Evolutionary conservation across 306 rosid species (phyloP).

Genomic region (Lathyrus oleraceus): DNA sequence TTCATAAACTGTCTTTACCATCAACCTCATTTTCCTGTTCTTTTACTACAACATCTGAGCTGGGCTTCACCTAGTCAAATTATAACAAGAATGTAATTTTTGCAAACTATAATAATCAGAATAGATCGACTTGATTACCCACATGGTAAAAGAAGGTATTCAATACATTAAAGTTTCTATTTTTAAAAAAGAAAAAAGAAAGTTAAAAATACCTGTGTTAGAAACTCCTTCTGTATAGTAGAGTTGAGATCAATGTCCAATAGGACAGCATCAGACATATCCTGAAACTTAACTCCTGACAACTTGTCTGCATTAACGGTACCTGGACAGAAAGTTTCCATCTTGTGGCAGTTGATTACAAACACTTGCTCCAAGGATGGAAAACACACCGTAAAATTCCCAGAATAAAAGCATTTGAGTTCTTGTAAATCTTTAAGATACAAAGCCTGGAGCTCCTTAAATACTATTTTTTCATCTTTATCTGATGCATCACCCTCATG

Average conservation of each 20-base stretch:
- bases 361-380: neutral
- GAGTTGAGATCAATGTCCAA: neutral
- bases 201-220: neutral
- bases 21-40: too few relatives aligned
- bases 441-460: neutral
- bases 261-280: neutral
- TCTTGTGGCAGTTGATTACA: neutral
- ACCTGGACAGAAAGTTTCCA: neutral
- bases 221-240: neutral
- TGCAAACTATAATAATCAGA: too few relatives aligned
- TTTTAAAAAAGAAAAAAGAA: neutral
- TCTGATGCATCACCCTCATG: neutral
- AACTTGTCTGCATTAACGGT: neutral
- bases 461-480: neutral
- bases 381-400: neutral
- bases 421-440: neutral
- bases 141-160: neutral
- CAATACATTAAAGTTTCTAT: neutral
- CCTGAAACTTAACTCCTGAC: neutral
- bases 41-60: too few relatives aligned
- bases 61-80: too few relatives aligned
- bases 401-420: neutral
- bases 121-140: neutral
- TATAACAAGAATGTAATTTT: too few relatives aligned
- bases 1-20: too few relatives aligned